Base-by-base conservation (phyloP, 768 basidiomycete species). In the Rhodotorula diobovata region DNA sequence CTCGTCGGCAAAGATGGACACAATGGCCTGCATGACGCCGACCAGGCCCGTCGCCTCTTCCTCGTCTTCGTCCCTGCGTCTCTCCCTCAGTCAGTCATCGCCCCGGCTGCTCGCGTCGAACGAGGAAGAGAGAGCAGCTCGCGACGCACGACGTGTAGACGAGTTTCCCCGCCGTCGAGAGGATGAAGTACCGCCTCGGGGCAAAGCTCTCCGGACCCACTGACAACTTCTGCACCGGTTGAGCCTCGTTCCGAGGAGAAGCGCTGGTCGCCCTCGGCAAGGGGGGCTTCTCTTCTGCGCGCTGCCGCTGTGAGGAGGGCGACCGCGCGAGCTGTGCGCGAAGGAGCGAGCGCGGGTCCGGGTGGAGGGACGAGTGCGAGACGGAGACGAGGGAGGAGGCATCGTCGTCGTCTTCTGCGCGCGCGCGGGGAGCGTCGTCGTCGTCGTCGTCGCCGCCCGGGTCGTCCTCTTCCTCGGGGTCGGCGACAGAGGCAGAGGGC, bases 101-200 rank as follows among this genome's bases (percentile, higher is more conserved):
- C 6, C 21, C 23, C 46, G 20, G 20, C 9, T 8, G 23, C 25
- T 10, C 46, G 6, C 23, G 25, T 6, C 20, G 45, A 46, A 18
- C 20, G 45, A 54, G 64, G n/a, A 20, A 39, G 15, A 43, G 57
- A 56, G 32, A 54, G 30, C 45, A 61, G 53, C 37, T n/a, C 54
- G 48, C 37, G 48, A 75, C 83, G 69, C 80, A 90, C 93, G 90
- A 91, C 54, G 87, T 84, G 78, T 90, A 99, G 20, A 99, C 93
- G n/a, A 94, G 94, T 80, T 99, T 98, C 39, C 96, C 96, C 41
- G 96, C 96, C 72, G 94, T 88, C 0, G 94, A 97, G 30, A 98
- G 84, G 25, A 97, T 86, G 78, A 90, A 96, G 80, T 97, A 99
- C 78, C 91, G 87, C 63, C 93, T 62, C 51, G 8, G 61, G 18